Conservation (phyloP, 2,329 filamentous ascomycete genomes). For the Aplosporella prunicola region DNA sequence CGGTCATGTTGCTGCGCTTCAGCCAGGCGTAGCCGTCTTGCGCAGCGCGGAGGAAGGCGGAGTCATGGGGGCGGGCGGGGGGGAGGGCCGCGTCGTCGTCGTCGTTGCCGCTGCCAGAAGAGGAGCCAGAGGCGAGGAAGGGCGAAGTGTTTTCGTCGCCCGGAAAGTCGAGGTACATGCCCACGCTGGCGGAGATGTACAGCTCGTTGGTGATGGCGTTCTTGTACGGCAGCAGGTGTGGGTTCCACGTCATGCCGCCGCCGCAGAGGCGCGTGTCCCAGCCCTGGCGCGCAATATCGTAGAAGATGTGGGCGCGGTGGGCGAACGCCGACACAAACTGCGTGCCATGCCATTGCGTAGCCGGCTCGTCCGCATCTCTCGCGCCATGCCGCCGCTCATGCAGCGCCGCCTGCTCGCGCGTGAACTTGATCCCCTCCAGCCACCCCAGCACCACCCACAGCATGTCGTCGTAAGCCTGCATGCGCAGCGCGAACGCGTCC, state of each 20-base stretch:
- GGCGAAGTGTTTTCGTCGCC: slow-evolving; percentile 67
- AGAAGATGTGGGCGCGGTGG: slow-evolving; percentile 76
- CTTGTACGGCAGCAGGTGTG: slow-evolving; percentile 72
- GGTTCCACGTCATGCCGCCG: slow-evolving; percentile 89
- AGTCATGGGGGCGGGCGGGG: slow-evolving; percentile 42
- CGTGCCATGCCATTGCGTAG: slow-evolving; percentile 68
- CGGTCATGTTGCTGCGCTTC: slow-evolving; percentile 68
- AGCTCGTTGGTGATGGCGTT: slow-evolving; percentile 95
- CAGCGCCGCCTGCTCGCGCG: slow-evolving; percentile 55
- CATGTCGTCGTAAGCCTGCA: slow-evolving; percentile 85
- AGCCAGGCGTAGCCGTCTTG: slow-evolving; percentile 76
- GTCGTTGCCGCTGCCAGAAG: slow-evolving; percentile 10
- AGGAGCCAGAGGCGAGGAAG: slow-evolving; percentile 38
- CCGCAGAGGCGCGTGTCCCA: slow-evolving; percentile 76
- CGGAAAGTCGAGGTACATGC: slow-evolving; percentile 85
- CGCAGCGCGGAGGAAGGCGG: slow-evolving; percentile 62
- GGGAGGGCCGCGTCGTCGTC: slow-evolving; percentile 10
- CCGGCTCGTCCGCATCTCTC: slow-evolving; percentile 12
- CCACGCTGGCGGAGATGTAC: slow-evolving; percentile 72
- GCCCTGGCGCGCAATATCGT: slow-evolving; percentile 65
- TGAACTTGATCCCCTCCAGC: slow-evolving; percentile 73
- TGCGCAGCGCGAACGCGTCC: slow-evolving; percentile 62
- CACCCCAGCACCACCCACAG: slow-evolving; percentile 91
- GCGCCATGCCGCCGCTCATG: slow-evolving; percentile 30
- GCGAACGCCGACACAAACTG: slow-evolving; percentile 70